These are phyloP conservation scores for Pycnococcus provasolii DNA, from an alignment of 139 green algal genomes.

Conservation along the genomic window DNA sequence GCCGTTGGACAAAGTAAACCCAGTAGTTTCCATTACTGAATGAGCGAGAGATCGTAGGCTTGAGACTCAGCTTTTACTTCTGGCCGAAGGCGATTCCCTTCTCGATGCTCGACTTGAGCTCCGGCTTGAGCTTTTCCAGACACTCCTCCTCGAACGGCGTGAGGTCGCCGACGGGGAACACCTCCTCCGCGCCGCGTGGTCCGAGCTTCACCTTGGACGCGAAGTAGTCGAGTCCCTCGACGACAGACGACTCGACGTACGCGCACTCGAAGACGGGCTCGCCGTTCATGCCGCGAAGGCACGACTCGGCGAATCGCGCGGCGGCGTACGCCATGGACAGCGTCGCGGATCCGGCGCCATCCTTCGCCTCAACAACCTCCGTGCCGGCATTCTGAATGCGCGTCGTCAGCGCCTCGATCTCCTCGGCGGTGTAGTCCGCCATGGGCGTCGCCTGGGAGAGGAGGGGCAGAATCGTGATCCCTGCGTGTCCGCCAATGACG, in stretches of 20 bases:
- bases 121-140: constrained; percentile 53
- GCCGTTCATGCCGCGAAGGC: constrained; percentile 84
- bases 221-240: constrained; percentile 80
- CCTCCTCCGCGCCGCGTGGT: constrained; percentile 58
- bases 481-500: constrained; percentile 93
- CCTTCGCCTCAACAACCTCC: constrained; percentile 90
- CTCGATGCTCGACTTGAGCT: constrained; percentile 63
- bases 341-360: constrained; percentile 78
- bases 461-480: constrained; percentile 95
- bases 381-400: constrained; percentile 95
- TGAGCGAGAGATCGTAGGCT: no score
- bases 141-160: constrained; percentile 49
- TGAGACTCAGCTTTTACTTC: background rate
- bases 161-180: constrained; percentile 58
- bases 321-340: constrained; percentile 97
- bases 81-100: constrained; percentile 76
- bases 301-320: constrained; percentile 85
- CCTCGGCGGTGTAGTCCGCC: constrained; percentile 66
- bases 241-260: constrained; percentile 72
- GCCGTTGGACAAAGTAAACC: no score
- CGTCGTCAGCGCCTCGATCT: constrained; percentile 64
- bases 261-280: constrained; percentile 73
- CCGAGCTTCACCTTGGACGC: constrained; percentile 64
- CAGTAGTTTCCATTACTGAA: no score
- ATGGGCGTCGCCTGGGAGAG: constrained; percentile 82